Conservation (phyloP, 768 basidiomycete species). For the Kwoniella botswanensis region DNA sequence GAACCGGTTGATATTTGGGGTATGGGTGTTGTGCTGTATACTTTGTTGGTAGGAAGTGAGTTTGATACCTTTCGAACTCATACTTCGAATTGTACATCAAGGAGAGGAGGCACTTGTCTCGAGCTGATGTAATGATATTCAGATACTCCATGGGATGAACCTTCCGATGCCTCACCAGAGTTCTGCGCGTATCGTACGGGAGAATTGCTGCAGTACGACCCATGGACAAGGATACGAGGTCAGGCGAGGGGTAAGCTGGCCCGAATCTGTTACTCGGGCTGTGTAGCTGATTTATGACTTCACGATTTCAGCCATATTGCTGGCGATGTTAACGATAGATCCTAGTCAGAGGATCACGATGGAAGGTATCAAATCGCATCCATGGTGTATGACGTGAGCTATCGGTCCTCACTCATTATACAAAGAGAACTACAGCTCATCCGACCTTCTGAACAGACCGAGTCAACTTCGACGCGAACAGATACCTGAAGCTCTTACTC, state of each 20-base stretch:
- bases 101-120: no score
- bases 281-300: slow-evolving; percentile 9
- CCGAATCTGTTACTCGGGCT: not conserved
- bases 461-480: slow-evolving; percentile 68
- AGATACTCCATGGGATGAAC: slow-evolving; percentile 99
- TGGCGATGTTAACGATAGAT: slow-evolving; percentile 73
- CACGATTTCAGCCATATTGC: slow-evolving; percentile 68
- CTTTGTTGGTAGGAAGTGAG: slow-evolving; percentile 84
- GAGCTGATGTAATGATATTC: not conserved
- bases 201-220: slow-evolving; percentile 71
- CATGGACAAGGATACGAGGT: slow-evolving; percentile 74
- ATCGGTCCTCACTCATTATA: no score
- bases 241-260: slow-evolving; percentile 66
- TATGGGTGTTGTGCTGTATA: slow-evolving; percentile 89
- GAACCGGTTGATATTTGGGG: slow-evolving; percentile 98
- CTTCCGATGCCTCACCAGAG: slow-evolving; percentile 76
- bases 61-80: slow-evolving; percentile 1
- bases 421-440: not conserved
- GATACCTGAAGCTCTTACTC: slow-evolving; percentile 74
- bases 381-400: slow-evolving; percentile 74
- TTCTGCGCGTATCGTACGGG: slow-evolving; percentile 76
- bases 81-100: no score
- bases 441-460: slow-evolving; percentile 61
- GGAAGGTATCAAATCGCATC: slow-evolving; percentile 65
- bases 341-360: slow-evolving; percentile 72